Evolutionary conservation across 2,329 filamentous ascomycete species (phyloP).

Genomic region (Fusarium liriodendri): DNA sequence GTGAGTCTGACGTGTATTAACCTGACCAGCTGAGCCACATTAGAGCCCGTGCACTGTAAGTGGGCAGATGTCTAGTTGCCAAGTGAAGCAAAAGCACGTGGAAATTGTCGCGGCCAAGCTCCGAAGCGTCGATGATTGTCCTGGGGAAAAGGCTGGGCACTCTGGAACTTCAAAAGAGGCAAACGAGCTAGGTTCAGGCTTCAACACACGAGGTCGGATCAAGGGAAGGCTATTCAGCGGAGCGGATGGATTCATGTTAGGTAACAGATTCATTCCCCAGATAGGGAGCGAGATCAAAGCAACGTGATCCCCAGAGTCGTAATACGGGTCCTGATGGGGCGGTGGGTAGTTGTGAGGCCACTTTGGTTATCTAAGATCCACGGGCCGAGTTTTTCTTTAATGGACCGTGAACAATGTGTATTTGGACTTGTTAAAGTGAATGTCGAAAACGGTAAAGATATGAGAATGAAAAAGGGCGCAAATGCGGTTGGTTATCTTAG

Average conservation of each 20-base stretch:
- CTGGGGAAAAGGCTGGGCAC: conserved; percentile 1
- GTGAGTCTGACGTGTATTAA: not conserved
- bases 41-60: not conserved
- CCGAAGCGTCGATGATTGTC: not conserved
- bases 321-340: not conserved
- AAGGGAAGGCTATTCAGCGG: conserved; percentile 33
- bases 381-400: not conserved
- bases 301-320: conserved; percentile 17
- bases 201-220: conserved; percentile 14
- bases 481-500: not conserved
- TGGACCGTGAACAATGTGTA: not conserved
- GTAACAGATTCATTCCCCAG: conserved; percentile 32
- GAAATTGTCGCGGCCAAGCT: not conserved
- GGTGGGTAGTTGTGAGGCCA: conserved; percentile 6
- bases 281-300: conserved; percentile 12
- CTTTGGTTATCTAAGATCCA: not conserved
- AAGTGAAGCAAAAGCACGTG: not conserved
- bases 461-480: not conserved
- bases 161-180: not conserved
- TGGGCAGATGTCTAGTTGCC: not conserved
- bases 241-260: conserved; percentile 24
- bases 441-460: not conserved
- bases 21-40: not conserved
- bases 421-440: not conserved
- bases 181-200: conserved; percentile 10